Evolutionary conservation across 2,329 filamentous ascomycete species (phyloP).

Genomic region (Coniochaeta ligniaria): DNA sequence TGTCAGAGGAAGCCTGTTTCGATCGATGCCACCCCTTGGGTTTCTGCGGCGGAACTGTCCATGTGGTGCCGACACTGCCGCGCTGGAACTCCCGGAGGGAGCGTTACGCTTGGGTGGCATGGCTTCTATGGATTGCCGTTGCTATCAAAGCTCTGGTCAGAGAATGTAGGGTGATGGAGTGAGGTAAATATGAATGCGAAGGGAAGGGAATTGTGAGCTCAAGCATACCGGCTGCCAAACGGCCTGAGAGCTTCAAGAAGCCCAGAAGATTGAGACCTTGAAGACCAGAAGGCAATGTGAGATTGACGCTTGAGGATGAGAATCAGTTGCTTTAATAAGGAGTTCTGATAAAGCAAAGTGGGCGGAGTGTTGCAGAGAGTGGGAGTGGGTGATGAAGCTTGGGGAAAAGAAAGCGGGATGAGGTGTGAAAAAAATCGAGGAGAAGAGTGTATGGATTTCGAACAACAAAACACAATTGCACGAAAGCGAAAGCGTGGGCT

Average conservation of each 20-base stretch:
- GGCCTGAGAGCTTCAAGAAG: neutral
- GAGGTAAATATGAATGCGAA: neutral
- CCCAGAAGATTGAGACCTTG: neutral
- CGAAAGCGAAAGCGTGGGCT: neutral
- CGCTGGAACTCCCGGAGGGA: neutral
- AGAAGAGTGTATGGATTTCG: neutral
- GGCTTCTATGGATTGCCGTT: neutral
- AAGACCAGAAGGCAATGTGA: neutral
- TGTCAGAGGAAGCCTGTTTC: neutral
- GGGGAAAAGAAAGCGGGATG: neutral
- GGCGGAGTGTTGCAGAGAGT: neutral
- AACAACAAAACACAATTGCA: neutral
- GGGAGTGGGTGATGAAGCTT: neutral
- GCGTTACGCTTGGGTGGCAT: neutral
- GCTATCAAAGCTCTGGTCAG: neutral
- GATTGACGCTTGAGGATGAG: neutral
- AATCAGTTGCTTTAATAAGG: neutral
- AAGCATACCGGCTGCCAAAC: neutral
- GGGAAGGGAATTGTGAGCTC: neutral
- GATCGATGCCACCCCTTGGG: neutral
- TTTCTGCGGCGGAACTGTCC: neutral
- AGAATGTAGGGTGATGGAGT: neutral
- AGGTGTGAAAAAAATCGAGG: neutral
- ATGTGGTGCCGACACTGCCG: neutral
- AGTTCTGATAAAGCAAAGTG: neutral